Percentiles rank a stretch among this genome's conserved stretches.
Evolutionary conservation across 1,284 basidiomycete species (phyloP).

Genomic region (Mrakiaceae sp.): DNA sequence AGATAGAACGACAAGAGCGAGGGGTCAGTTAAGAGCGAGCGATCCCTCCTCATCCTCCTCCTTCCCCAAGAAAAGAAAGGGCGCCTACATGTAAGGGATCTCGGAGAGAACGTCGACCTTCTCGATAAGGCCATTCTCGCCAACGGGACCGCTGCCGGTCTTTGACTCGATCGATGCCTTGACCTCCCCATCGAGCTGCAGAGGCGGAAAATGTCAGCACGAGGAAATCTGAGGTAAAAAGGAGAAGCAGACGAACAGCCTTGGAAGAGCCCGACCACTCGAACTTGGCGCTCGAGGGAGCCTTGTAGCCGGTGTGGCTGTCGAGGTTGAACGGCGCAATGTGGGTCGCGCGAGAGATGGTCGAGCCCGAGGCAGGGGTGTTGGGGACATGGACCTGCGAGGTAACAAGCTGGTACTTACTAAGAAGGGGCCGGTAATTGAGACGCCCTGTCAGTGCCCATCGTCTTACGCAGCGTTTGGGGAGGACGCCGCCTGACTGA

Average conservation of each 20-base stretch:
- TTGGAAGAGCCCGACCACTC: constrained; percentile 63
- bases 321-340: constrained; percentile 49
- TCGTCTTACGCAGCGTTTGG: too few species aligned
- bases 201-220: background rate
- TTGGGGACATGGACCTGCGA: constrained; percentile 55
- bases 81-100: constrained; percentile 62
- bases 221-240: background rate
- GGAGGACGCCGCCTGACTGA: background rate
- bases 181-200: constrained; percentile 34
- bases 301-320: constrained; percentile 68
- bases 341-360: constrained; percentile 60
- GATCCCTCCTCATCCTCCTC: background rate
- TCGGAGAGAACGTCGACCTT: constrained; percentile 95
- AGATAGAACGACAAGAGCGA: background rate
- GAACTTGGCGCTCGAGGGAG: constrained; percentile 60
- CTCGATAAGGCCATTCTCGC: constrained; percentile 72
- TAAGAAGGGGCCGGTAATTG: too few species aligned
- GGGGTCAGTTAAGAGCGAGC: background rate
- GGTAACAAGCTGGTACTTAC: constrained; percentile 43
- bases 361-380: constrained; percentile 35
- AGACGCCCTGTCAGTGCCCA: too few species aligned
- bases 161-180: constrained; percentile 49
- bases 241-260: constrained; percentile 9
- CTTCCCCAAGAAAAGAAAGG: constrained; percentile 10
- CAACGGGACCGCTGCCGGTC: constrained; percentile 44